phyloP scores from a whole-genome alignment of 371 early-diverging fungal species.

The Mortierella sp. region DNA sequence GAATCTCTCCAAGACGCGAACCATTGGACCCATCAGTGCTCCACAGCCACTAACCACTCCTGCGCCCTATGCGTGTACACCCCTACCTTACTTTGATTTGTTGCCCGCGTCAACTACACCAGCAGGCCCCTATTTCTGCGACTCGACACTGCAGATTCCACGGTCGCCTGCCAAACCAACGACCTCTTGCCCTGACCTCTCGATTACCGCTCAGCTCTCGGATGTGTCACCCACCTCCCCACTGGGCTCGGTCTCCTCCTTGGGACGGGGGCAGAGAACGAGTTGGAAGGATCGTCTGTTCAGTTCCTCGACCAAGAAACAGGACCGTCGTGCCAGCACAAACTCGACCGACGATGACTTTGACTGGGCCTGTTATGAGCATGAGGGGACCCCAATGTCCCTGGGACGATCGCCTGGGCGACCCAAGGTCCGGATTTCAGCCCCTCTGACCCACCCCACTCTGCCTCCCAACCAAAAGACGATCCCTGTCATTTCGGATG shows the following conservation, averaged over 20 bases:
- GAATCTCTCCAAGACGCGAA: conserved; percentile 13
- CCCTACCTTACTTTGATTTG: conserved; percentile 39
- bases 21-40: conserved; percentile 39
- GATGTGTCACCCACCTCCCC: not conserved
- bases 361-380: conserved; percentile 19
- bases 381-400: not conserved
- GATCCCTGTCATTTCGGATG: conserved; percentile 8
- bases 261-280: conserved; percentile 15
- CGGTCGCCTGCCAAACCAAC: conserved; percentile 23
- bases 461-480: conserved; percentile 25
- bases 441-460: conserved; percentile 20
- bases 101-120: not conserved
- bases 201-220: conserved; percentile 5
- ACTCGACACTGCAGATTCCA: conserved; percentile 1
- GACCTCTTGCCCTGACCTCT: conserved; percentile 26
- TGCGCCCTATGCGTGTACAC: conserved; percentile 43
- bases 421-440: conserved; percentile 22
- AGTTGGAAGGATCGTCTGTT: conserved; percentile 42
- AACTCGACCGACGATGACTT: conserved; percentile 27
- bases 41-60: conserved; percentile 42
- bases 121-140: not conserved
- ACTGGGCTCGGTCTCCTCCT: not conserved
- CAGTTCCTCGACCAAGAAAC: conserved; percentile 11
- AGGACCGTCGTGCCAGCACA: conserved; percentile 20
- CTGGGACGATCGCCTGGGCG: not conserved